Evolutionary conservation across 768 basidiomycete species (phyloP).

Genomic region (Calocera viscosa): DNA sequence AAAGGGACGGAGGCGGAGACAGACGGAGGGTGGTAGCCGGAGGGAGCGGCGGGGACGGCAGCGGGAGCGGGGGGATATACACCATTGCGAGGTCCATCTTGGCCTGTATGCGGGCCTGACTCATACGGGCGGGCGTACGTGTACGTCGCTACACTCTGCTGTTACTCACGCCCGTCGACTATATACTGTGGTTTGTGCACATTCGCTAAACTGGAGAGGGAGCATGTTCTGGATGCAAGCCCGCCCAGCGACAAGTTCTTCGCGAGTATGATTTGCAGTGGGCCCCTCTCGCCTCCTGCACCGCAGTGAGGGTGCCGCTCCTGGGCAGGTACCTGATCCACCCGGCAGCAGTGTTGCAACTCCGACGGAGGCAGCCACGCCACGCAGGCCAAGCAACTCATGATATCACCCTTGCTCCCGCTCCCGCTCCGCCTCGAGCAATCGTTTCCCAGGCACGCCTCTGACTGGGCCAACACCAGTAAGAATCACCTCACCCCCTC

Average conservation of each 20-base stretch:
- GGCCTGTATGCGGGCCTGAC: too few relatives aligned
- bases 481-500: not conserved
- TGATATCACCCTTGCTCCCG: not conserved
- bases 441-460: not conserved
- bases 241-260: too few relatives aligned
- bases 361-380: not conserved
- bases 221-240: too few relatives aligned
- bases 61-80: not conserved
- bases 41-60: conserved; percentile 4
- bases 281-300: too few relatives aligned
- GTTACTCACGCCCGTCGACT: too few relatives aligned
- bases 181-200: too few relatives aligned
- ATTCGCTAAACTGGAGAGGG: too few relatives aligned
- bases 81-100: not conserved
- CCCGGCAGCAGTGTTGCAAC: not conserved
- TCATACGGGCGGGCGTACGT: too few relatives aligned
- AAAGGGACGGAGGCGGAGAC: conserved; percentile 1
- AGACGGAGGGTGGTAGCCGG: not conserved
- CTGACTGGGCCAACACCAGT: not conserved
- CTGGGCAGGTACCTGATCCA: not conserved
- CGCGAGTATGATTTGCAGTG: too few relatives aligned
- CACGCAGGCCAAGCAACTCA: not conserved
- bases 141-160: too few relatives aligned
- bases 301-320: not conserved
- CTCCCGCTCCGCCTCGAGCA: not conserved